Evolutionary conservation across 371 early-diverging fungal genomes (phyloP), one percentile per base, ranked within the genome.

Genomic region (Polyrhizophydium stewartii): DNA sequence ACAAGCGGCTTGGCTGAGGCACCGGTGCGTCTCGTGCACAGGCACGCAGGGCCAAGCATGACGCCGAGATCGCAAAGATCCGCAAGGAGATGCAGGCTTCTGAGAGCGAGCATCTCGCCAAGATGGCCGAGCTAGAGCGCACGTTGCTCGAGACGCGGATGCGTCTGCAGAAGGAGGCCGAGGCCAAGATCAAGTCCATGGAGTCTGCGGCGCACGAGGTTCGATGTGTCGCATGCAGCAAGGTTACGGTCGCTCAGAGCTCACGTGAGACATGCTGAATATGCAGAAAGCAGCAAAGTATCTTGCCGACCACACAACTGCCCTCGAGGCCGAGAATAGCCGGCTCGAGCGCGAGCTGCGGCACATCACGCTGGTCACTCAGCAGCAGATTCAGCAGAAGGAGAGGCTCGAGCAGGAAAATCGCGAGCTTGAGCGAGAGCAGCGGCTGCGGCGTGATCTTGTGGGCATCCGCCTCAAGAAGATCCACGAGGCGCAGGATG

Each of bases 161-260:
- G 46, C 69, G 73, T 50, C 63, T 74, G 27, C 79, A 79, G 50
- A 60, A 69, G 27, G 77, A 76, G 43, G 72, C 79, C 22, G 79
- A 79, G 28, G 49, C 56, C 2, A 73, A 70, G 52, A 74, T 79
- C 58, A 52, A 56, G 32, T 66, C 59, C 33, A 79, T 79, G 79
- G 79, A 79, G 62, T 55, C 59, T n/a, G 79, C 79, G 0, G 79
- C 79, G 12, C 75, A 79, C 32, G 79, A 76, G 52, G 73, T 72
- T 28, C 25, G 57, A 3, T 13, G 19, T 49, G n/a, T n/a, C 38
- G 10, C 38, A 37, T 37, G 38, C 7, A 16, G 38, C 38, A n/a
- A n/a, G n/a, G n/a, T n/a, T n/a, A n/a, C n/a, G n/a, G n/a, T n/a
- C n/a, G n/a, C n/a, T n/a, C 38, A 6, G 16, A 37, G 38, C 38